Conservation (phyloP, 768 basidiomycete genomes). For the Solioccasus polychromus region DNA sequence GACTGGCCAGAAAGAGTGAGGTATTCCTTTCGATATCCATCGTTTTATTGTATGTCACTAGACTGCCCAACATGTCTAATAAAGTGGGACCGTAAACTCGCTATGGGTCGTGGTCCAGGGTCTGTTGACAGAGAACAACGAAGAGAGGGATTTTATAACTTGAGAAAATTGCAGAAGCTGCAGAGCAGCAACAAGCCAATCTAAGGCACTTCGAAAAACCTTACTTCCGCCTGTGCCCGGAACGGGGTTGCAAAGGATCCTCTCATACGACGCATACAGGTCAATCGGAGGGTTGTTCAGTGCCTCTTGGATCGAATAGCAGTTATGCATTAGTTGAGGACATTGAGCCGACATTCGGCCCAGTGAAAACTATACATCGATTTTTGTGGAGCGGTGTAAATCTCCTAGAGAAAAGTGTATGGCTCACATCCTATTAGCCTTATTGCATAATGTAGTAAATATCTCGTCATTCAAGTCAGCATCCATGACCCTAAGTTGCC, state of each 20-base stretch:
- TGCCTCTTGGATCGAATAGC: not conserved
- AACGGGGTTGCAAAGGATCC: too few species aligned
- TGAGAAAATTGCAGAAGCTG: not conserved
- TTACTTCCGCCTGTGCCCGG: too few species aligned
- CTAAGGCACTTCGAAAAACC: not conserved
- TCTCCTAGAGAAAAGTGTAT: too few species aligned
- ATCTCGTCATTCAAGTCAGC: conserved; percentile 5
- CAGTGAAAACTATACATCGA: too few species aligned
- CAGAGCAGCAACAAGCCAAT: conserved; percentile 1
- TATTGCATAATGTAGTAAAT: not conserved
- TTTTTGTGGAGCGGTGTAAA: too few species aligned
- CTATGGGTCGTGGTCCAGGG: not conserved
- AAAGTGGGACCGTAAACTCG: not conserved
- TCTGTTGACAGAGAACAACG: not conserved
- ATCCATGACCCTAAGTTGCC: not conserved
- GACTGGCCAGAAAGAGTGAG: too few species aligned
- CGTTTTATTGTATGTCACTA: conserved; percentile 1
- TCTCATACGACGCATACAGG: conserved; percentile 1
- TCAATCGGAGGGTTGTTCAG: conserved; percentile 1
- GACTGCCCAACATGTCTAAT: conserved; percentile 2
- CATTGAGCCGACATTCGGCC: conserved; percentile 9
- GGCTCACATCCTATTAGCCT: conserved; percentile 13
- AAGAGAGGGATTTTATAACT: not conserved
- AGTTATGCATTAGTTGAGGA: not conserved
- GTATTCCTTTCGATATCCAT: conserved; percentile 1